Evolutionary conservation across 1,139 yeast species (phyloP), one percentile per base, ranked within the genome.

Genomic region (Pichia sp.): DNA sequence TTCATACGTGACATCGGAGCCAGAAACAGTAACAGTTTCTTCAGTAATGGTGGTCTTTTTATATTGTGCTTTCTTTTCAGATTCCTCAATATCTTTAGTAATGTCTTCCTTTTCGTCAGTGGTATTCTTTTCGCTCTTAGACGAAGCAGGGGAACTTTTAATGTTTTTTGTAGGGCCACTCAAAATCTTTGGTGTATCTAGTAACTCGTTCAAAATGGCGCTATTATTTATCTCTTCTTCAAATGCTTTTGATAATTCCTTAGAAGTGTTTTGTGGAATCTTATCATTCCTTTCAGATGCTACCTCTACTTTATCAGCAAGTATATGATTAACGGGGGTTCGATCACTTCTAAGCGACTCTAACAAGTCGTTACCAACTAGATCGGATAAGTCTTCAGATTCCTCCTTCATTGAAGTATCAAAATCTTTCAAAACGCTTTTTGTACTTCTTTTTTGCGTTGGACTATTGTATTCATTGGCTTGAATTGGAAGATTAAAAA

Each of bases 371-470:
- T 11, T 11, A 32, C 11, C 33, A 10, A 10, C 11, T 10, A 11
- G 33, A 32, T 32, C 11, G 33, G 11, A 32, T 32, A 32, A 32
- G 11, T 32, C 11, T 9, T 9, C 9, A 32, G 33, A 16, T 16
- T 16, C 23, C 23, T 16, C 23, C 23, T 16, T 16, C 23, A 16
- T 31, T 31, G 33, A 31, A 31, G 7, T 31, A 31, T 7, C 10
- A 31, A 8, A 31, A 31, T 31, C 10, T 31, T 45, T 44, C 29
- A 50, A 49, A 26, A 54, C 36, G 10, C 51, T 47, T 16, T 49
- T 49, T 5, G 43, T 41, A 3, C 46, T 34, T 39, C 41, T 34
- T 27, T 28, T 34, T 31, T 31, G 7, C 33, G 10, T 8, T 8
- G 33, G 33, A 31, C 9, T 31, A 26, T 38, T 34, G 4, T 42